phyloP scores from a whole-genome alignment of 352 stramenopile species.

The Globisporangium iwayamae region DNA sequence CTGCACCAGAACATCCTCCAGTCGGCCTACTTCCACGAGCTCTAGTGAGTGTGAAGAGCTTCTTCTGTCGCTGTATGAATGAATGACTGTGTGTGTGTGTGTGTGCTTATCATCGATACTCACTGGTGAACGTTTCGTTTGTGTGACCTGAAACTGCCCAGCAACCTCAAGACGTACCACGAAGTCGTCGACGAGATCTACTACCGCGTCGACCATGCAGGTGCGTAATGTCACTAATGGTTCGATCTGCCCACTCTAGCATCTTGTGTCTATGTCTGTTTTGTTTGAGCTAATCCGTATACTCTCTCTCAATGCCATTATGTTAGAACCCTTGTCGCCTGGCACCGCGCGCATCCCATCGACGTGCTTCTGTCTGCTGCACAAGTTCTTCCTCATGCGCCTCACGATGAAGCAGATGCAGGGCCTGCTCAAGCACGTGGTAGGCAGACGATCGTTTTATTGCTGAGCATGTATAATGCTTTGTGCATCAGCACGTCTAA shows the following conservation, averaged over 20 bases:
- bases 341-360: slow-evolving; percentile 91
- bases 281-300: neutral
- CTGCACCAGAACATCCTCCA: slow-evolving; percentile 95
- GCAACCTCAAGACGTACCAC: slow-evolving; percentile 93
- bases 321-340: slow-evolving; percentile 89
- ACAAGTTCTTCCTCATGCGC: slow-evolving; percentile 96
- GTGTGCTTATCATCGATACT: neutral
- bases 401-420: slow-evolving; percentile 96
- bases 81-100: neutral
- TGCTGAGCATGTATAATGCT: neutral
- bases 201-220: slow-evolving; percentile 80
- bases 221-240: slow-evolving; percentile 19
- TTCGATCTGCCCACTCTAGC: neutral
- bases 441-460: slow-evolving; percentile 18
- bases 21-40: slow-evolving; percentile 94
- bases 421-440: slow-evolving; percentile 88
- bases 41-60: slow-evolving; percentile 58
- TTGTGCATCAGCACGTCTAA: neutral
- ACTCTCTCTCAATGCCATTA: slow-evolving; percentile 15
- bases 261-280: neutral
- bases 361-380: slow-evolving; percentile 95
- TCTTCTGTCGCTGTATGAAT: neutral
- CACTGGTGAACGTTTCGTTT: neutral
- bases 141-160: slow-evolving; percentile 12
- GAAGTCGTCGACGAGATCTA: slow-evolving; percentile 95